Percentiles rank a stretch among this genome's conserved stretches.
phyloP scores from a whole-genome alignment of 2,329 filamentous ascomycete species.

The Dothidotthia symphoricarpi region DNA sequence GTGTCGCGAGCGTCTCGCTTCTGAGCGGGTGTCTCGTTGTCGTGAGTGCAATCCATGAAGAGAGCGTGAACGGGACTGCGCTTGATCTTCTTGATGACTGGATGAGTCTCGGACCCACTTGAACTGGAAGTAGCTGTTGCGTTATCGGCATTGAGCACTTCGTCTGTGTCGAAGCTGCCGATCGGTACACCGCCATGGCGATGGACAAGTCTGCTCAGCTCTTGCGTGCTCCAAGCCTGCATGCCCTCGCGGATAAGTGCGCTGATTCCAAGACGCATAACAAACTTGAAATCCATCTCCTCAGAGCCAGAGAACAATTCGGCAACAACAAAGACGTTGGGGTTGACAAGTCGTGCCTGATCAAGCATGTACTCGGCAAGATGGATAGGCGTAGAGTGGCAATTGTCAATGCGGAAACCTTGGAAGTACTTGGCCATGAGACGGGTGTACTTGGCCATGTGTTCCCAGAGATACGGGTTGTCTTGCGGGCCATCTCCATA shows the following conservation, averaged over 20 bases:
- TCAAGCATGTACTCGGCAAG: slow-evolving; percentile 95
- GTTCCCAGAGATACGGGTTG: slow-evolving; percentile 91
- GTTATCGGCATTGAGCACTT: slow-evolving; percentile 65
- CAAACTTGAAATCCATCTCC: slow-evolving; percentile 93
- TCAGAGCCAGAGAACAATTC: slow-evolving; percentile 96
- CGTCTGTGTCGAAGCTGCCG: slow-evolving; percentile 94
- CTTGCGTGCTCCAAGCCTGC: slow-evolving; percentile 95
- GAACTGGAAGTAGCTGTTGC: slow-evolving; percentile 18
- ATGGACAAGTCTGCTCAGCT: slow-evolving; percentile 89
- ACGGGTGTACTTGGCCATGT: slow-evolving; percentile 89
- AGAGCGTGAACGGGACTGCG: slow-evolving; percentile 87
- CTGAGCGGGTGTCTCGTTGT: slow-evolving; percentile 94
- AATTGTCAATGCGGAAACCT: slow-evolving; percentile 96
- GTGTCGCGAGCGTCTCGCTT: slow-evolving; percentile 94
- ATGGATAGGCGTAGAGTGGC: slow-evolving; percentile 90
- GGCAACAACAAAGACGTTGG: slow-evolving; percentile 86
- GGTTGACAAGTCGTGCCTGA: slow-evolving; percentile 82
- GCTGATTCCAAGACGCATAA: slow-evolving; percentile 86
- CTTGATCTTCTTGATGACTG: slow-evolving; percentile 77
- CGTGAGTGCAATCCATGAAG: slow-evolving; percentile 99
- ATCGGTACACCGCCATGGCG: slow-evolving; percentile 91
- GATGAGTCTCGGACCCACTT: slow-evolving; percentile 39
- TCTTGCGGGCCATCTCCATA: slow-evolving; percentile 80
- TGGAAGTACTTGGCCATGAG: slow-evolving; percentile 93
- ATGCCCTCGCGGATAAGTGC: slow-evolving; percentile 94